Evolutionary conservation across 1,139 yeast species (phyloP), one percentile per base, ranked within the genome.

Genomic region (Yamadazyma epiphylla): DNA sequence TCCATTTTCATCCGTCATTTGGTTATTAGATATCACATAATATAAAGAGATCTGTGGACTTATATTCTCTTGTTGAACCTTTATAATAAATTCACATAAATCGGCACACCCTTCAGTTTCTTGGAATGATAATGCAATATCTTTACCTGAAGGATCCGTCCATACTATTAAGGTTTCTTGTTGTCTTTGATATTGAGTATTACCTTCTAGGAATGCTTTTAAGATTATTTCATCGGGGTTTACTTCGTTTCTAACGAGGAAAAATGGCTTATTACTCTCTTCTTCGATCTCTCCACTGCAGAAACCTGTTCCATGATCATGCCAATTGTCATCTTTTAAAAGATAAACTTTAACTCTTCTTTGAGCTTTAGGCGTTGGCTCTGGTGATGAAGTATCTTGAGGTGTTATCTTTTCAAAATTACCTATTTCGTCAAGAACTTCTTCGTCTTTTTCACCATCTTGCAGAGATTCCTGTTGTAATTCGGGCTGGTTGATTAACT

Each of bases 101-200:
- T 80, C 76, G 11, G 85, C 75, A 54, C 98, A 91, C 0, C 97
- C 97, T 30, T 82, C 85, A 24, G 86, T 78, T 49, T 88, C 97
- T 53, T 91, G 96, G 56, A 91, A 91, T 31, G 94, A 84, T 25
- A 91, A 64, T 4, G 97, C 97, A 43, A 88, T 74, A 53, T 88
- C 96, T 36, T 74, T 75, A 3, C 91, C 91, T 13, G 74, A 68
- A 6, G 67, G 55, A 49, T 87, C 95, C 5, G 95, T 85, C 97
- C 98, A 91, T 13, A 91, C 96, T 13, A 91, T 86, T 30, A 91
- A 64, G 0, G 96, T 88, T 40, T 88, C 96, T 51, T 91, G 97
- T 51, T 89, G 96, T 47, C 95, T 72, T 53, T 89, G 97, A 52
- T 84, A 89, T 46, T 85, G 95, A 2, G 80, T 82, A 20, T 75